Evolutionary conservation across 306 rosid genomes (phyloP).

Genomic region (Acacia crassicarpa): DNA sequence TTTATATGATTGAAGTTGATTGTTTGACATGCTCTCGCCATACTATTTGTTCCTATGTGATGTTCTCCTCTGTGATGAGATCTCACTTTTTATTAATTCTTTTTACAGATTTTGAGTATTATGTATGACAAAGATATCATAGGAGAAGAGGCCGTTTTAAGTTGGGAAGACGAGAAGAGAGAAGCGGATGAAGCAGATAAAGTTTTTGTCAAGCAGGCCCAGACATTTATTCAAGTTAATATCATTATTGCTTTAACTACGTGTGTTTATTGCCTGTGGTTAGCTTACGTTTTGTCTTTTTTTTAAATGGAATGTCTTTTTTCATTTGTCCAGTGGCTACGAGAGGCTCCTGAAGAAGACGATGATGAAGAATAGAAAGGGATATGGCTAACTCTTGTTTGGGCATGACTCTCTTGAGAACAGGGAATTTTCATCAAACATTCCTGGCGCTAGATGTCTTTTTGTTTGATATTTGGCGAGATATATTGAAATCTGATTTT

Average conservation of each 20-base stretch:
- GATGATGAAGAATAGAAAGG: conserved; percentile 48
- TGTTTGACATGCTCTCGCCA: not conserved
- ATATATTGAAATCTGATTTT: not conserved
- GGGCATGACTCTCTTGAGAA: not conserved
- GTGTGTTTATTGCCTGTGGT: not conserved
- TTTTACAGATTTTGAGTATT: conserved; percentile 59
- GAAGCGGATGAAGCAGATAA: conserved; percentile 82
- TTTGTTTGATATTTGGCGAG: not conserved
- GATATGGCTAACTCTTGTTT: not conserved
- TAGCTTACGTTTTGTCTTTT: conserved; percentile 6
- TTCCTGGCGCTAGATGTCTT: not conserved
- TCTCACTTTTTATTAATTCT: not conserved
- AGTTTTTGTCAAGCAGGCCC: conserved; percentile 75
- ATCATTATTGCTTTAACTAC: conserved; percentile 2
- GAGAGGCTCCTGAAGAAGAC: conserved; percentile 85
- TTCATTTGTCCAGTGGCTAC: conserved; percentile 65
- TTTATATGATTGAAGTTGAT: conserved; percentile 3
- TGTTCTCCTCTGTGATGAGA: not conserved
- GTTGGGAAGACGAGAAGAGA: conserved; percentile 89
- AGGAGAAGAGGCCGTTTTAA: conserved; percentile 84
- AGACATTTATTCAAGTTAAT: conserved; percentile 70
- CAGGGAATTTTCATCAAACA: not conserved
- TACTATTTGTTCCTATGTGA: not conserved
- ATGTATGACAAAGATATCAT: conserved; percentile 74
- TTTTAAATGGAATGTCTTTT: not conserved